Percentiles rank a stretch among this genome's conserved stretches.
phyloP scores from a whole-genome alignment of 345 rosid genomes.

The Acer yangbiense region DNA sequence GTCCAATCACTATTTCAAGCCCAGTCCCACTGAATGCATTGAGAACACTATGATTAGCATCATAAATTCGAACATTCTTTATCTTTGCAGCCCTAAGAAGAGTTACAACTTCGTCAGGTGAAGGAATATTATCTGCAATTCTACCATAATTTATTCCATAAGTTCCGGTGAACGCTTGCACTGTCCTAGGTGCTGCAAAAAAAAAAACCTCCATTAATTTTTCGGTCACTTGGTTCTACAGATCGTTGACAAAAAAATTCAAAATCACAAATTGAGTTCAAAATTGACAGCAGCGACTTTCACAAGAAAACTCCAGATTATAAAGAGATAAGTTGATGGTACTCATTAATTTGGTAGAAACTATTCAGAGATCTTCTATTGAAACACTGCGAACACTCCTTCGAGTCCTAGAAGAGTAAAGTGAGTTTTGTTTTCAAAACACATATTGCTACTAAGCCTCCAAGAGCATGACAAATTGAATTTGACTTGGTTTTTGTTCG shows the following conservation, averaged over 20 bases:
- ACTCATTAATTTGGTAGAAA: neutral
- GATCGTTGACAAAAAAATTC: conserved; percentile 1
- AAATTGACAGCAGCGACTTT: neutral
- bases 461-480: neutral
- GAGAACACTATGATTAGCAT: conserved; percentile 84
- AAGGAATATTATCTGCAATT: conserved; percentile 87
- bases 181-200: conserved; percentile 42
- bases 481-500: neutral
- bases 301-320: neutral
- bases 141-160: conserved; percentile 97
- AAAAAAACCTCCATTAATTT: conserved; percentile 9
- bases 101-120: conserved; percentile 81
- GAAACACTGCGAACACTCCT: neutral
- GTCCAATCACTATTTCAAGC: conserved; percentile 80
- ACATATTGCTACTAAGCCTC: neutral
- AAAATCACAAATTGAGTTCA: neutral
- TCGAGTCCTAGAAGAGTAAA: conserved; percentile 3
- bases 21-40: conserved; percentile 89
- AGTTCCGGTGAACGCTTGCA: conserved; percentile 75
- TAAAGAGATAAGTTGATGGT: neutral
- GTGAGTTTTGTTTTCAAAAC: too few species aligned
- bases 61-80: conserved; percentile 84
- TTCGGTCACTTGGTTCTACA: conserved; percentile 12
- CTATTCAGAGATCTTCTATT: neutral
- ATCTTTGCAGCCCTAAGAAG: conserved; percentile 85